Evolutionary conservation across 2,329 filamentous ascomycete genomes (phyloP), one percentile per base, ranked within the genome.

Genomic region (Whalleya microplaca): DNA sequence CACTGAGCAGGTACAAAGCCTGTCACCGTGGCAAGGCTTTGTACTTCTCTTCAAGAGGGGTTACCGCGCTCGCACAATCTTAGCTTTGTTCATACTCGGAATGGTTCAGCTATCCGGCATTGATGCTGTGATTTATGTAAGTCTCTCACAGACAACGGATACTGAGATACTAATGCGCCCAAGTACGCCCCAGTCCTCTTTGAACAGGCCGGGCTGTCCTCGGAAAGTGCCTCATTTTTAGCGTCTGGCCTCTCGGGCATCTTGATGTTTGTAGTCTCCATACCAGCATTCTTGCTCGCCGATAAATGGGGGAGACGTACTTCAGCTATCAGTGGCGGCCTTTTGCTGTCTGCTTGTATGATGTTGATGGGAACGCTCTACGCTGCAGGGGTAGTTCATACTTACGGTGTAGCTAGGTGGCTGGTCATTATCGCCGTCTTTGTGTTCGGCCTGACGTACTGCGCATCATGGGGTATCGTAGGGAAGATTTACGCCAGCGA

Each of bases 101-200:
- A 84, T 86, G 76, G 77, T 84, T 29, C 85, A 88, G 62, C 71
- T 87, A 0, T 82, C 76, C 23, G 84, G 85, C 0, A 87, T 88
- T 48, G 85, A 88, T 60, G 85, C 82, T 0, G 78, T 88, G 4
- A 74, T 86, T 21, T 87, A 85, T 55, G 82, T 84, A 66, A 67
- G 78, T 73, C 23, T 3, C 3, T 21, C 42, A 8, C 12, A 16
- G 3, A 20, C 23, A 2, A 16, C 10, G 8, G 21, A 20, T 23
- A 2, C 5, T 7, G 21, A 14, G 7, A 29, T 54, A 10, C 37
- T 59, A 44, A 62, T 37, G 14, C 14, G 16, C 12, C 40, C 10
- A 16, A 84, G 78, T 88, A 88, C 55, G 83, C 85, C 0, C 85
- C 85, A 0, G 70, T 81, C 0, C 75, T 89, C 0, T 88, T 88